These are phyloP conservation scores for Hypoxylon sp. DNA, from an alignment of 2,329 filamentous ascomycete genomes.

Conservation along the genomic window DNA sequence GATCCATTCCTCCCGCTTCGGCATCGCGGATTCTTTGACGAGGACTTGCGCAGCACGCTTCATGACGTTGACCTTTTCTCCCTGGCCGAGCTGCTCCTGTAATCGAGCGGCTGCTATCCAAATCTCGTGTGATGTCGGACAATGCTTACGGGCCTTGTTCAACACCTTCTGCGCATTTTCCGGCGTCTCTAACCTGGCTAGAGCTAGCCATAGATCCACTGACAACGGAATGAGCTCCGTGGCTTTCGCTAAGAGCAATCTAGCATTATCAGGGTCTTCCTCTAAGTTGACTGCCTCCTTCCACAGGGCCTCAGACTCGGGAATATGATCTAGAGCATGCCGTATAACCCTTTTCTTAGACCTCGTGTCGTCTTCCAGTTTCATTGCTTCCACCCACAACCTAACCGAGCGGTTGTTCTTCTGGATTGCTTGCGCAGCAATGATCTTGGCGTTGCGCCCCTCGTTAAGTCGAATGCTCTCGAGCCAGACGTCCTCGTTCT, in stretches of 20 bases:
- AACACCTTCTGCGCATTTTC: slow-evolving; percentile 95
- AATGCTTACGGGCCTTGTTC: slow-evolving; percentile 93
- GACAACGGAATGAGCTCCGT: slow-evolving; percentile 95
- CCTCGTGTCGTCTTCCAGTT: slow-evolving; percentile 83
- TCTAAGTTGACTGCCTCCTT: slow-evolving; percentile 97
- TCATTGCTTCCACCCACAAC: slow-evolving; percentile 96
- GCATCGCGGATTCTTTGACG: slow-evolving; percentile 93
- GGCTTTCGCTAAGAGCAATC: slow-evolving; percentile 90
- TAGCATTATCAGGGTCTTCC: slow-evolving; percentile 89
- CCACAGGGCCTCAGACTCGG: slow-evolving; percentile 96
- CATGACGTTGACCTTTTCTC: slow-evolving; percentile 89
- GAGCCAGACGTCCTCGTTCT: slow-evolving; percentile 95
- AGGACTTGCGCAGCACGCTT: slow-evolving; percentile 91
- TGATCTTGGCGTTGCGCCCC: slow-evolving; percentile 92
- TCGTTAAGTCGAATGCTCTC: slow-evolving; percentile 96
- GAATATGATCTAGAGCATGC: slow-evolving; percentile 91
- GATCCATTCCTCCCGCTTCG: slow-evolving; percentile 98
- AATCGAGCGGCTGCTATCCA: slow-evolving; percentile 96
- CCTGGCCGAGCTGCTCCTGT: slow-evolving; percentile 88
- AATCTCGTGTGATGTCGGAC: slow-evolving; percentile 93
- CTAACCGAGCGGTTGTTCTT: slow-evolving; percentile 89
- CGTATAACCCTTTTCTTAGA: slow-evolving; percentile 94
- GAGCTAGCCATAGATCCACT: slow-evolving; percentile 93
- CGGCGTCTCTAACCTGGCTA: slow-evolving; percentile 89
- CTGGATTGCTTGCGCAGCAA: slow-evolving; percentile 93